A percentile compares a stretch with the other conserved stretches of the same genome.
These are phyloP conservation scores for Penicillium fimorum DNA, from an alignment of 495 filamentous ascomycete species.

Conservation along the genomic window DNA sequence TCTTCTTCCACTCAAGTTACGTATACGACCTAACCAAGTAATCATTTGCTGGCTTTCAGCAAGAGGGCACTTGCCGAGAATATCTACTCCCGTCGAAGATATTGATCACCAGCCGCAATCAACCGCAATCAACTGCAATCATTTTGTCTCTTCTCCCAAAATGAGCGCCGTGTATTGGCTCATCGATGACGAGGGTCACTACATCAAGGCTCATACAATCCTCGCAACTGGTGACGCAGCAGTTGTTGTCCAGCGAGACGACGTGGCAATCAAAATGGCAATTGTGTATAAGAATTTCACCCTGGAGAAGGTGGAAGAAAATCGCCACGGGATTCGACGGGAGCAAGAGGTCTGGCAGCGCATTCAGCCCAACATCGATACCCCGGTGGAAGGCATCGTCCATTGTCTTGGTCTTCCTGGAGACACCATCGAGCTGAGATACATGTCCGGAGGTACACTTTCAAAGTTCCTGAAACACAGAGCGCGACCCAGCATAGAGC, in stretches of 20 bases:
- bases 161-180: not conserved
- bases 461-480: not conserved
- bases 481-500: not conserved
- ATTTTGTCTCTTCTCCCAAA: not conserved
- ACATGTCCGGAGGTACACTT: not conserved
- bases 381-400: not conserved
- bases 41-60: not conserved
- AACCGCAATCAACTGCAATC: no score
- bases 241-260: not conserved
- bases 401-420: not conserved
- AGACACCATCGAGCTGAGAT: constrained; percentile 1
- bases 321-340: not conserved
- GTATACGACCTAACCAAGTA: not conserved
- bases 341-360: not conserved
- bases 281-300: not conserved
- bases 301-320: not conserved
- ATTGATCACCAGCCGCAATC: not conserved
- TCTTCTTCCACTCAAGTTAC: no score
- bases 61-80: not conserved
- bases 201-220: not conserved
- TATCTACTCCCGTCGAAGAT: not conserved
- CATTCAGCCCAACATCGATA: not conserved
- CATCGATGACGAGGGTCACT: not conserved
- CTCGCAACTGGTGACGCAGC: not conserved
- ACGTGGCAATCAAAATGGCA: constrained; percentile 1